A percentile compares a stretch with the other conserved stretches of the same genome.
Conservation (phyloP, 345 rosid genomes). For the Corymbia maculata region DNA sequence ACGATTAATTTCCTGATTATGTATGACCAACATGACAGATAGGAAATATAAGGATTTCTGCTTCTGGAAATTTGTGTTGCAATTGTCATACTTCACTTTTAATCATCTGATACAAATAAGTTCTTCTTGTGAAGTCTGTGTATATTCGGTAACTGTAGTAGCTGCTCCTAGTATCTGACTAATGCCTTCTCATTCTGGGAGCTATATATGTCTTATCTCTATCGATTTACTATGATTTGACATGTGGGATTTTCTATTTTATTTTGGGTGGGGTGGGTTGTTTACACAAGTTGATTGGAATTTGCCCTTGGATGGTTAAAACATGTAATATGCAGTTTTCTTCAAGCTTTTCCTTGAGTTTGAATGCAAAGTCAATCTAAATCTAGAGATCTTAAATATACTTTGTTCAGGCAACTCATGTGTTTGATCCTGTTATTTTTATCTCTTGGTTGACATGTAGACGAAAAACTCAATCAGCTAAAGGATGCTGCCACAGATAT, state of each 20-base stretch:
- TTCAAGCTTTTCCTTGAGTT: not conserved
- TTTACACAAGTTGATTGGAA: not conserved
- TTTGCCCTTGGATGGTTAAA: not conserved
- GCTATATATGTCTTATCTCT: not conserved
- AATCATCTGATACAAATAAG: not conserved
- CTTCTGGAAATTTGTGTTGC: not conserved
- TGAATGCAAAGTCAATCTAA: not conserved
- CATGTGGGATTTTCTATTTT: not conserved
- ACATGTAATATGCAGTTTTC: not conserved
- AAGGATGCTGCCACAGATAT: conserved; percentile 62
- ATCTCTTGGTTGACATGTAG: conserved; percentile 21
- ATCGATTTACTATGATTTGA: not conserved
- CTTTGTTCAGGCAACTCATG: not conserved
- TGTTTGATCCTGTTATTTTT: not conserved
- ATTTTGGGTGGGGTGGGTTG: not conserved
- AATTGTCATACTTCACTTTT: not conserved
- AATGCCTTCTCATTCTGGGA: not conserved
- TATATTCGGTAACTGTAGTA: not conserved
- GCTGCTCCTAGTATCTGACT: not conserved
- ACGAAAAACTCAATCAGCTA: conserved; percentile 27
- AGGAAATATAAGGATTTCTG: not conserved
- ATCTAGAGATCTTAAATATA: not conserved
- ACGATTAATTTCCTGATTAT: not conserved
- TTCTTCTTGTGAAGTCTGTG: not conserved
- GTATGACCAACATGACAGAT: not conserved